These are phyloP conservation scores for Phytophthora tubulina DNA, from an alignment of 352 stramenopile genomes.

Conservation along the genomic window DNA sequence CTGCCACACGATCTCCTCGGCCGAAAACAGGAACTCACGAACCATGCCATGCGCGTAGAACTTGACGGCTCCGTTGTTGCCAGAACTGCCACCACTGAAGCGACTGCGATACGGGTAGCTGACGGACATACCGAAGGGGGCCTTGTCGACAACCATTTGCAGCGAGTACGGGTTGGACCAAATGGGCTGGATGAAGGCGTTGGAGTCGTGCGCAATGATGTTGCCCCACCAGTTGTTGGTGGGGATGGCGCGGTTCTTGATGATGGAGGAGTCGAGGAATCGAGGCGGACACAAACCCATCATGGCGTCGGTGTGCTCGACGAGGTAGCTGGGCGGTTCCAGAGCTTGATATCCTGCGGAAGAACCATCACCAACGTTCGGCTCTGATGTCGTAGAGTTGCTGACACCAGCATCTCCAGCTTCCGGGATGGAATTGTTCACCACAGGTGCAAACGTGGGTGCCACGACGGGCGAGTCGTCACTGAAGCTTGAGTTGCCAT, in stretches of 20 bases:
- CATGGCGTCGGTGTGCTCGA: slow-evolving; percentile 69
- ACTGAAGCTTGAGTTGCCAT: slow-evolving; percentile 24
- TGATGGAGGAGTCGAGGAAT: slow-evolving; percentile 54
- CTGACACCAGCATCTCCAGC: slow-evolving; percentile 2
- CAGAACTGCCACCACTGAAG: slow-evolving; percentile 59
- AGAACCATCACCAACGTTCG: slow-evolving; percentile 20
- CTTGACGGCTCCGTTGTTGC: slow-evolving; percentile 58
- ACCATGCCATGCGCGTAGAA: slow-evolving; percentile 68
- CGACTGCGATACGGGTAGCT: slow-evolving; percentile 68
- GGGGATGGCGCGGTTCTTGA: slow-evolving; percentile 62
- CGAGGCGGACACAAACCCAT: slow-evolving; percentile 59
- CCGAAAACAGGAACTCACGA: slow-evolving; percentile 64
- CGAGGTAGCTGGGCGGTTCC: slow-evolving; percentile 44
- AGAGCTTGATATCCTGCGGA: slow-evolving; percentile 34
- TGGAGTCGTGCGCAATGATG: slow-evolving; percentile 61
- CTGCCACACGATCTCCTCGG: slow-evolving; percentile 50
- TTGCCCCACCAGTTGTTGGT: slow-evolving; percentile 85
- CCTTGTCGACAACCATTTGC: slow-evolving; percentile 48
- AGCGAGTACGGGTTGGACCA: slow-evolving; percentile 73
- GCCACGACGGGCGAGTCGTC: slow-evolving; percentile 24
- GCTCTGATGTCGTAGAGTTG: slow-evolving; percentile 12
- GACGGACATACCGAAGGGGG: slow-evolving; percentile 59
- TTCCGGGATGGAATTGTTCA: slow-evolving; percentile 14
- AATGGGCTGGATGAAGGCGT: slow-evolving; percentile 50
- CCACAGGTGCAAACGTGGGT: slow-evolving; percentile 14